Evolutionary conservation across 1,139 yeast species (phyloP).

Genomic region (Diutina pseudorugosa): DNA sequence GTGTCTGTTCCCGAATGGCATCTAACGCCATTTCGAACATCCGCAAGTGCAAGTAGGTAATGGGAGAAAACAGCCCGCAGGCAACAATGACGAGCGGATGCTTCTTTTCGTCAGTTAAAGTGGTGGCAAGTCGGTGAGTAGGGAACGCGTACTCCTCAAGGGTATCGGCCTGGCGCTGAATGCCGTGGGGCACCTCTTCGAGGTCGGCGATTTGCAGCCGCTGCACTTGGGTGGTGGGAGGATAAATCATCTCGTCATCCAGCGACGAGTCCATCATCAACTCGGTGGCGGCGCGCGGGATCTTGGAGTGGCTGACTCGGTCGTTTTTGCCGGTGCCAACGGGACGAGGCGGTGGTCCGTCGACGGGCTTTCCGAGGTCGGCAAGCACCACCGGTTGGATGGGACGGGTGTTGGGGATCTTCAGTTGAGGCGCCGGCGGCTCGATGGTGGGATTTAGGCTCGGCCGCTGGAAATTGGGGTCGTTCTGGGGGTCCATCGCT

Average conservation of each 20-base stretch:
- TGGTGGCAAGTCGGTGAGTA: slow-evolving; percentile 66
- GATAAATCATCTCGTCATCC: slow-evolving; percentile 22
- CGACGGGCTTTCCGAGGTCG: slow-evolving; percentile 57
- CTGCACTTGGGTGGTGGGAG: slow-evolving; percentile 39
- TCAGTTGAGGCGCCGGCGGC: slow-evolving; percentile 62
- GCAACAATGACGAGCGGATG: slow-evolving; percentile 91
- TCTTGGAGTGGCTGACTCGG: slow-evolving; percentile 18
- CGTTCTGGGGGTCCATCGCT: slow-evolving; percentile 68
- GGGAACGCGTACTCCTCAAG: slow-evolving; percentile 70
- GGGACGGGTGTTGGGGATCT: slow-evolving; percentile 67
- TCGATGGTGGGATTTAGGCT: slow-evolving; percentile 44
- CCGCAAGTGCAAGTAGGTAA: slow-evolving; percentile 84
- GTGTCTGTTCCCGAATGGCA: slow-evolving; percentile 81
- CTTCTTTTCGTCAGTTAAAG: slow-evolving; percentile 62
- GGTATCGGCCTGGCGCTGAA: slow-evolving; percentile 70
- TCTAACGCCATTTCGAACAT: slow-evolving; percentile 99
- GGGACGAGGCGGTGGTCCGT: slow-evolving; percentile 60
- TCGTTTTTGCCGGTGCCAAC: neutral
- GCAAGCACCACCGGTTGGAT: slow-evolving; percentile 67
- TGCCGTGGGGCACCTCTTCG: slow-evolving; percentile 94
- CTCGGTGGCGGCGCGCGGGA: slow-evolving; percentile 32
- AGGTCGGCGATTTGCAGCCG: slow-evolving; percentile 77
- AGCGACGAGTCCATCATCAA: slow-evolving; percentile 22
- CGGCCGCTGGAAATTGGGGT: slow-evolving; percentile 68
- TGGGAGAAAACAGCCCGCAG: slow-evolving; percentile 94